Conservation (phyloP, 2,329 filamentous ascomycete genomes). For the Fusarium sp. region DNA sequence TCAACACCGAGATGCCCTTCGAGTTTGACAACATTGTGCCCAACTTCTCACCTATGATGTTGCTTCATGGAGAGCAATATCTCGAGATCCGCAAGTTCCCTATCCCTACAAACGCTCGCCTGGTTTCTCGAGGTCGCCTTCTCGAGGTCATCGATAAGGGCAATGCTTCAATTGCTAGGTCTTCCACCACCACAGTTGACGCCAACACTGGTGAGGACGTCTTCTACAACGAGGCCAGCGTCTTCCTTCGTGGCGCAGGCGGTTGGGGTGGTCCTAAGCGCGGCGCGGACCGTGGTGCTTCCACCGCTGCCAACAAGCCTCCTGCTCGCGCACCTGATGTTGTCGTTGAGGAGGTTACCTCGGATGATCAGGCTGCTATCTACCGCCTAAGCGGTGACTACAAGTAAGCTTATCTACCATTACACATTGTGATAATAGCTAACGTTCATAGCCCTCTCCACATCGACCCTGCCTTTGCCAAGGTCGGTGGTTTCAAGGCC, state of each 20-base stretch:
- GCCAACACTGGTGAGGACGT: constrained; percentile 88
- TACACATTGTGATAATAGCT: neutral
- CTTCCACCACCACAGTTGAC: constrained; percentile 84
- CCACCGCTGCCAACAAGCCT: constrained; percentile 82
- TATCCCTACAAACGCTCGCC: constrained; percentile 84
- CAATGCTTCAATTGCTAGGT: constrained; percentile 84
- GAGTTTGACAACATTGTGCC: constrained; percentile 85
- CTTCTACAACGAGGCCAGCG: constrained; percentile 97
- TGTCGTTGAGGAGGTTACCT: constrained; percentile 87
- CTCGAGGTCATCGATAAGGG: constrained; percentile 98
- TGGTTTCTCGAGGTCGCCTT: constrained; percentile 81
- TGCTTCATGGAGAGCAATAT: constrained; percentile 98
- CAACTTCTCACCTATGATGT: constrained; percentile 98
- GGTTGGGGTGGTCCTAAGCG: constrained; percentile 90
- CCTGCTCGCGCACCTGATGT: constrained; percentile 83
- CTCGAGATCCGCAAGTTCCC: constrained; percentile 94
- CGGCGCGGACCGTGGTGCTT: constrained; percentile 80
- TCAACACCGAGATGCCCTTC: constrained; percentile 85
- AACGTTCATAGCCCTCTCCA: constrained; percentile 76
- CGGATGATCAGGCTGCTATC: constrained; percentile 89
- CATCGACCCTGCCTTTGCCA: constrained; percentile 93
- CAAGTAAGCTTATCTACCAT: constrained; percentile 66
- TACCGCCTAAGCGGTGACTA: constrained; percentile 95
- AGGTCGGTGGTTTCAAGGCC: constrained; percentile 92
- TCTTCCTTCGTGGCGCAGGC: constrained; percentile 91